phyloP scores from a whole-genome alignment of 257 asterid genomes.

The Scutellaria galericulata region DNA sequence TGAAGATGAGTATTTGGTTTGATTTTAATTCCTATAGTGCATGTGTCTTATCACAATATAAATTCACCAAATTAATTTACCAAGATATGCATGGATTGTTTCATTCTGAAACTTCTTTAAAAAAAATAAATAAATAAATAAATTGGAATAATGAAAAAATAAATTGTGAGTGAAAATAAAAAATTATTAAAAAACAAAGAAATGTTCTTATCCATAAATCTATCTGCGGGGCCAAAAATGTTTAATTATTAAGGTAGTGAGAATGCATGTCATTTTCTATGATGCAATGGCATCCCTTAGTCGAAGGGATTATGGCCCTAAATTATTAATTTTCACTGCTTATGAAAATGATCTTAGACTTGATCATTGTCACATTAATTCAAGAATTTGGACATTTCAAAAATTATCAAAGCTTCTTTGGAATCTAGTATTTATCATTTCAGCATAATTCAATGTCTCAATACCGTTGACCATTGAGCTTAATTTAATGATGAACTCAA shows the following conservation, averaged over 20 bases:
- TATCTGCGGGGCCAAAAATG: constrained; percentile 36
- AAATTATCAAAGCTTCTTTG: constrained; percentile 30
- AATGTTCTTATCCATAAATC: constrained; percentile 35
- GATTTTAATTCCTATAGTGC: too few relatives aligned
- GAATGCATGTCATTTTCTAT: constrained; percentile 40
- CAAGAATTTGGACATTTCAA: constrained; percentile 42
- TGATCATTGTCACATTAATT: constrained; percentile 27
- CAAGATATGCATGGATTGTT: neutral
- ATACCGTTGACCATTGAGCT: neutral
- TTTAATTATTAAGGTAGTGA: constrained; percentile 34
- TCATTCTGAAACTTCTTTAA: neutral
- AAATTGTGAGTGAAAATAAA: neutral
- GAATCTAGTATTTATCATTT: constrained; percentile 7
- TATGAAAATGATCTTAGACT: constrained; percentile 40
- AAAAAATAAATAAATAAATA: too few relatives aligned
- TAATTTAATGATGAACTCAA: too few relatives aligned
- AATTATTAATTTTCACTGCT: constrained; percentile 38
- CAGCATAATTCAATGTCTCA: constrained; percentile 19
- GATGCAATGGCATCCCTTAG: constrained; percentile 22
- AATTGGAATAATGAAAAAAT: neutral
- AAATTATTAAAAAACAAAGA: neutral
- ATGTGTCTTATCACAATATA: neutral
- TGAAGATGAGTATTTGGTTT: too few relatives aligned
- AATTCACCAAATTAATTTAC: neutral
- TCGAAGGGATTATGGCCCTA: constrained; percentile 33